Evolutionary conservation across 106 monocot species (phyloP).

Genomic region (Dioscorea dumetorum): DNA sequence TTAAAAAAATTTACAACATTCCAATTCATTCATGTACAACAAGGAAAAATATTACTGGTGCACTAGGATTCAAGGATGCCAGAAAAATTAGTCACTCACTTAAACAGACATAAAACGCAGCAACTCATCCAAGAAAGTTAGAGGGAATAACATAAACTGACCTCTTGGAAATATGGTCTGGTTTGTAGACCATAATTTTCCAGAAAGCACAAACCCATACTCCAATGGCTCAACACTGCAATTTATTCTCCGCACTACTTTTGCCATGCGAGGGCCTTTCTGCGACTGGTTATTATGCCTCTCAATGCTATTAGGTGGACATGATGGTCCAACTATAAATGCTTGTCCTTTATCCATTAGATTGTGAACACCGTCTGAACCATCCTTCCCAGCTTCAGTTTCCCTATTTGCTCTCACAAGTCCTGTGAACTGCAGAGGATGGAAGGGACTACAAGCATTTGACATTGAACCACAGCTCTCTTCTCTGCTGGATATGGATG

Average conservation of each 20-base stretch:
- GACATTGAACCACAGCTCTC: no score
- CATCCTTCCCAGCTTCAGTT: conserved; percentile 16
- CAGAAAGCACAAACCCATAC: conserved; percentile 57
- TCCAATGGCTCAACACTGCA: conserved; percentile 63
- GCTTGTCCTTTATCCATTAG: conserved; percentile 25
- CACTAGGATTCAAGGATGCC: no score
- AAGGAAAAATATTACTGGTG: no score
- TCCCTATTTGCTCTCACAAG: conserved; percentile 16
- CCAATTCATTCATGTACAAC: no score
- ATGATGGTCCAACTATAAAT: conserved; percentile 10
- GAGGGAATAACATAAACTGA: neutral
- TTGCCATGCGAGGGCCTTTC: conserved; percentile 74
- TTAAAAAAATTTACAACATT: no score
- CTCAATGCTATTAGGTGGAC: conserved; percentile 17
- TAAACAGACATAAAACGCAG: no score
- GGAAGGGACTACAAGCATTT: no score
- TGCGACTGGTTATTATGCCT: conserved; percentile 23
- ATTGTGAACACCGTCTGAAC: neutral
- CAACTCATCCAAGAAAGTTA: no score
- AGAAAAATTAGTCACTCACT: no score
- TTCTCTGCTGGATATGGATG: no score
- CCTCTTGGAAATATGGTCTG: conserved; percentile 89
- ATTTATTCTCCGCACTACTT: conserved; percentile 55
- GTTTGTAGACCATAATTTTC: conserved; percentile 63
- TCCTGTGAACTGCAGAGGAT: conserved; percentile 2